Evolutionary conservation across 1,284 basidiomycete genomes (phyloP), one percentile per base, ranked within the genome.

Genomic region (Tilletiopsis washingtonensis): DNA sequence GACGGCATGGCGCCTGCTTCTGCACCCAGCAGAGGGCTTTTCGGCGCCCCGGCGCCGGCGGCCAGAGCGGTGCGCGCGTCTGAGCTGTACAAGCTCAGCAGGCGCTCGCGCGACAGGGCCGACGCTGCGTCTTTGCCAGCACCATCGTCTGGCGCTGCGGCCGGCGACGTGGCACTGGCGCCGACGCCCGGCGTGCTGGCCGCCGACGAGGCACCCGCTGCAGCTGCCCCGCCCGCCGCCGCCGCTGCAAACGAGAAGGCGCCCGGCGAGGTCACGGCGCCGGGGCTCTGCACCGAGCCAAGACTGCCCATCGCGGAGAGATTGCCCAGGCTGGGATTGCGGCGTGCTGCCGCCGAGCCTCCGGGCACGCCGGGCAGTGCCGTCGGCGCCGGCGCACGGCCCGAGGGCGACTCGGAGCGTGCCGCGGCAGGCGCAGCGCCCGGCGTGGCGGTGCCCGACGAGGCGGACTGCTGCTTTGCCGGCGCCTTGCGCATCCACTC

Each of bases 401-500:
- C n/a, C n/a, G n/a, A n/a, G n/a, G n/a, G n/a, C n/a, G n/a, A n/a
- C n/a, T n/a, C n/a, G n/a, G n/a, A n/a, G n/a, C n/a, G n/a, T n/a
- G n/a, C n/a, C n/a, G n/a, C n/a, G n/a, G n/a, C n/a, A n/a, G n/a
- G n/a, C n/a, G n/a, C n/a, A n/a, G n/a, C n/a, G n/a, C n/a, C n/a
- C n/a, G 12, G 32, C 32, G 32, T 12, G 17, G 32, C 32, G 32
- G 12, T 34, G 32, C 12, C 32, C 12, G 12, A 12, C 12, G 32
- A 34, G 17, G 32, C 32, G 32, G 32, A 34, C n/a, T n/a, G n/a
- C n/a, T n/a, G 37, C 36, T 51, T 45, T 43, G 11, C 43, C 14
- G 65, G 59, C 11, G 52, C 66, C 54, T 67, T 69, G 42, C 66
- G 63, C 66, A 69, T 69, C 66, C 66, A 69, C 49, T 69, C 66